phyloP scores from a whole-genome alignment of 2,329 filamentous ascomycete genomes.

The Aspergillus amoenus region DNA sequence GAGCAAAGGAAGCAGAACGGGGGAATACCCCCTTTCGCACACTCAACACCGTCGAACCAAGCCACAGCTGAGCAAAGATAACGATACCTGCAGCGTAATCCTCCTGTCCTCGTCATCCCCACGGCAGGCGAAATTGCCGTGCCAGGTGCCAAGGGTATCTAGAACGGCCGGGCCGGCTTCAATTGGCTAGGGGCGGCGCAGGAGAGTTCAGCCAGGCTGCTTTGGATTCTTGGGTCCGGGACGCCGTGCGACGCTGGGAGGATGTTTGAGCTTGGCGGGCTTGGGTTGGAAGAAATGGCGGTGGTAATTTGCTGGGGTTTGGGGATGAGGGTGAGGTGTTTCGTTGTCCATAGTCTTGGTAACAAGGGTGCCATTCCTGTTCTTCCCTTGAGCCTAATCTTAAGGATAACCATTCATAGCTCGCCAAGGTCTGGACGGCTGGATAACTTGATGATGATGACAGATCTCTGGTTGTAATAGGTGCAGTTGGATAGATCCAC shows the following conservation, averaged over 20 bases:
- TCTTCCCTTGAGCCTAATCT: constrained; percentile 14
- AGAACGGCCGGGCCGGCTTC: neutral
- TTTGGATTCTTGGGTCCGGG: neutral
- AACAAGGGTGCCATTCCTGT: neutral
- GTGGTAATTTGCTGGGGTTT: too few relatives aligned
- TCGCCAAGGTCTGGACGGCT: neutral
- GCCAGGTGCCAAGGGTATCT: neutral
- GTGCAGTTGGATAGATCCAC: neutral
- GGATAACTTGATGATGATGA: neutral
- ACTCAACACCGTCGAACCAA: neutral
- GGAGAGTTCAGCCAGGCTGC: neutral
- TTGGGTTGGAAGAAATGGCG: neutral
- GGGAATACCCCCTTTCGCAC: neutral
- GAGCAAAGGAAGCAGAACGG: neutral
- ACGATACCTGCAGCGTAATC: neutral
- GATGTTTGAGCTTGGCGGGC: neutral
- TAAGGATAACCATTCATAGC: too few relatives aligned
- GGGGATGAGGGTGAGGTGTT: too few relatives aligned
- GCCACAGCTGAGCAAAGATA: neutral
- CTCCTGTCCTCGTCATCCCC: neutral
- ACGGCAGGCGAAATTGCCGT: neutral
- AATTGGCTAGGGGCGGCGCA: neutral
- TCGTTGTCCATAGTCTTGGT: neutral
- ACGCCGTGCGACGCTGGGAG: too few relatives aligned
- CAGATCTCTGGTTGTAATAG: neutral